phyloP scores from a whole-genome alignment of 306 rosid species.

The Corylus avellana region DNA sequence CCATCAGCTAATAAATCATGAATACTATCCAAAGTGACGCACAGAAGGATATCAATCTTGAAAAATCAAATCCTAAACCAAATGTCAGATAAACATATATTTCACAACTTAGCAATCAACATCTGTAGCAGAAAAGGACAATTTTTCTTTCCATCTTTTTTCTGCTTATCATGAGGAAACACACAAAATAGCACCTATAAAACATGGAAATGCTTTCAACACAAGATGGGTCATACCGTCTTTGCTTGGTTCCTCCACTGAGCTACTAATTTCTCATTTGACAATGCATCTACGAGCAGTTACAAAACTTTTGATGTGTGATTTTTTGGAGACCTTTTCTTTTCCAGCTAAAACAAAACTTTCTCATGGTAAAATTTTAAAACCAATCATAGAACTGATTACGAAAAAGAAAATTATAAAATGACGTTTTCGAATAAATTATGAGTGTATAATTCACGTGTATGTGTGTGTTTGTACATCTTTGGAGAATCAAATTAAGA shows the following conservation, averaged over 20 bases:
- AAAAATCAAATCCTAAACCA: background rate
- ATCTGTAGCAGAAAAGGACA: background rate
- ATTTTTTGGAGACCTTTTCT: background rate
- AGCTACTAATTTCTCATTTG: background rate
- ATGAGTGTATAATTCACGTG: too few species aligned
- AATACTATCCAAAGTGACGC: background rate
- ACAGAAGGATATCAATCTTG: background rate
- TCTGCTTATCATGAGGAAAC: background rate
- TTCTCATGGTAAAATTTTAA: background rate
- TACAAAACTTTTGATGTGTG: background rate
- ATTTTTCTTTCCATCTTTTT: background rate
- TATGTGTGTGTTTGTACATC: too few species aligned
- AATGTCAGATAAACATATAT: conserved; percentile 1
- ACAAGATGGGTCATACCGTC: background rate
- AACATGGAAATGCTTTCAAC: background rate
- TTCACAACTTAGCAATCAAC: background rate
- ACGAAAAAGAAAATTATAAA: too few species aligned
- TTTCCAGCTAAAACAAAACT: background rate
- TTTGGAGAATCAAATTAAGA: background rate
- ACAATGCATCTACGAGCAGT: background rate
- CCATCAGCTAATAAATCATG: conserved; percentile 11
- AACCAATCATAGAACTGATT: too few species aligned
- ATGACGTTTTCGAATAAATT: too few species aligned
- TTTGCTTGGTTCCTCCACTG: background rate
- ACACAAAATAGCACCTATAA: background rate